phyloP scores from a whole-genome alignment of 2,329 filamentous ascomycete genomes.

The Fusarium verticillioides region DNA sequence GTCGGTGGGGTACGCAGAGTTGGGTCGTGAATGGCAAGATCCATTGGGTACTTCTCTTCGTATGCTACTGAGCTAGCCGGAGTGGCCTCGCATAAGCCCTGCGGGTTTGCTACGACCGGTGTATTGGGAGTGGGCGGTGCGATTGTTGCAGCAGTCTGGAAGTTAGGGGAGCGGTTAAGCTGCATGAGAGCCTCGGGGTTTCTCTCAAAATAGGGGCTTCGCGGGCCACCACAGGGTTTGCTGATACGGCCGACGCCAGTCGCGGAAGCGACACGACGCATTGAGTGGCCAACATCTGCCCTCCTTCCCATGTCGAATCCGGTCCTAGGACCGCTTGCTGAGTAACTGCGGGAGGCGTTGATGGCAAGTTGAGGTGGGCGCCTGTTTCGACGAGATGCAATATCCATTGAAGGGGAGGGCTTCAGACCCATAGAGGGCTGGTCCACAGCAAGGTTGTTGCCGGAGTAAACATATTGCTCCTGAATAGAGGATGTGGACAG shows the following conservation, averaged over 20 bases:
- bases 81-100: slow-evolving; percentile 53
- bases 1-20: slow-evolving; percentile 65
- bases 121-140: slow-evolving; percentile 64
- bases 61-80: slow-evolving; percentile 50
- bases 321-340: slow-evolving; percentile 57
- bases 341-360: slow-evolving; percentile 57
- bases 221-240: slow-evolving; percentile 48
- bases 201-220: slow-evolving; percentile 56
- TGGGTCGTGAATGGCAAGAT: slow-evolving; percentile 52
- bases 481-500: slow-evolving; percentile 32
- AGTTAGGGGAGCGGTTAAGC: slow-evolving; percentile 56
- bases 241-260: slow-evolving; percentile 54
- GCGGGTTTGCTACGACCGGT: slow-evolving; percentile 54
- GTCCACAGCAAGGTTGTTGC: slow-evolving; percentile 27
- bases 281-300: slow-evolving; percentile 58
- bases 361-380: slow-evolving; percentile 59
- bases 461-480: slow-evolving; percentile 36
- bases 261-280: slow-evolving; percentile 65
- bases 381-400: slow-evolving; percentile 63
- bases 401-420: slow-evolving; percentile 63
- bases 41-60: slow-evolving; percentile 46
- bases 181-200: slow-evolving; percentile 59
- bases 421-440: slow-evolving; percentile 51
- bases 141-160: slow-evolving; percentile 53
- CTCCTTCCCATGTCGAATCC: slow-evolving; percentile 60